Base-by-base conservation (phyloP, 805 yeast species). In the Candida rishiriensis region DNA sequence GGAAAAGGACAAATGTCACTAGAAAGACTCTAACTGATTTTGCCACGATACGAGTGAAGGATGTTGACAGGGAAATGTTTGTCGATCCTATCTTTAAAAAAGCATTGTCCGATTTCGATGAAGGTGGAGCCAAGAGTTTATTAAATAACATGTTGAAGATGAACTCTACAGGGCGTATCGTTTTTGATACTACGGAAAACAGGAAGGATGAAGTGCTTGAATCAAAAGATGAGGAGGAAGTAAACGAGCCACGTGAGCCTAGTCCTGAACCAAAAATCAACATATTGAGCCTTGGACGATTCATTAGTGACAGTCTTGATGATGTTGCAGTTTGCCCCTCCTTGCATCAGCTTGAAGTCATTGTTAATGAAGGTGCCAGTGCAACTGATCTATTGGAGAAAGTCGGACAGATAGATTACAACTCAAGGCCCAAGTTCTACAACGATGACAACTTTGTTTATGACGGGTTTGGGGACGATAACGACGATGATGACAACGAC, bases 271-370 rank as follows among this genome's bases (percentile, higher is more conserved):
- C 43, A n/a, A 42, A 52, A 21, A 41, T 52, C 30, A 10, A 30
- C 33, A 30, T 30, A 4, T 5, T 48, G 17, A 42, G 41, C 17
- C 40, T 54, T 12, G 43, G 45, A 1, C 32, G 31, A 6, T 41
- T 47, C 14, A 14, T 46, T 9, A 59, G 61, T 11, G 59, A 54
- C 2, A 56, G 61, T 13, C 47, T 68, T 3, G 62, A 65, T 8
- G 51, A 47, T 3, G 40, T 61, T 10, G 67, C 73, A 14, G 68
- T 89, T 1, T 86, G 95, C 51, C 91, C 95, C 0, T 85, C 96
- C 0, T 68, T 87, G 50, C 71, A 65, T 8, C 81, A 81, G 46
- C 64, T 87, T 39, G 74, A 79, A 48, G 64, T 42, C 18, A 56
- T 63, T 10, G 42, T 55, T 1, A 49, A 48, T 12, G 59, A 61